A percentile compares a stretch with the other conserved stretches of the same genome.
These are phyloP conservation scores for Ustilago xerochloae DNA, from an alignment of 1,284 basidiomycete species.

Conservation along the genomic window DNA sequence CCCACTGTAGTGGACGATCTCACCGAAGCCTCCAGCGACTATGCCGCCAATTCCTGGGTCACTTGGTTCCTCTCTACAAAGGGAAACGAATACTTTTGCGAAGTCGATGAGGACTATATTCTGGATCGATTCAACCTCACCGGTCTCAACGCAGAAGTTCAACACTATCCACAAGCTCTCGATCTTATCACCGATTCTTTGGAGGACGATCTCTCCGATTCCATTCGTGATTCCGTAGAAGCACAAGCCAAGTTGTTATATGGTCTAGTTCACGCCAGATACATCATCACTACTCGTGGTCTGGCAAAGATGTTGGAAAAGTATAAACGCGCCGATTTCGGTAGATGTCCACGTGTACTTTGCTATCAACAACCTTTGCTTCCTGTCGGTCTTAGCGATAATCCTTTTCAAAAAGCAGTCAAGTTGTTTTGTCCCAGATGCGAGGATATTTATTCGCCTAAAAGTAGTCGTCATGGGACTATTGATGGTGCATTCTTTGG, in stretches of 20 bases:
- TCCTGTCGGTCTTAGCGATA: slow-evolving; percentile 64
- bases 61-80: slow-evolving; percentile 98
- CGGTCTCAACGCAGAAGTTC: slow-evolving; percentile 93
- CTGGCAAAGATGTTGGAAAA: slow-evolving; percentile 68
- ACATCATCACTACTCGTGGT: slow-evolving; percentile 65
- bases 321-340: slow-evolving; percentile 67
- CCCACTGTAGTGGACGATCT: slow-evolving; percentile 78
- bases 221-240: slow-evolving; percentile 62
- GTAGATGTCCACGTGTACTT: slow-evolving; percentile 65
- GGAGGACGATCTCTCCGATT: slow-evolving; percentile 64
- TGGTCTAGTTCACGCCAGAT: slow-evolving; percentile 66
- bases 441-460: slow-evolving; percentile 67
- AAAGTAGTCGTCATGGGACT: slow-evolving; percentile 64
- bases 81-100: slow-evolving; percentile 91
- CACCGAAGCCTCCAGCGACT: slow-evolving; percentile 86
- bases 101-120: slow-evolving; percentile 99
- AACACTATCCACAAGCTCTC: slow-evolving; percentile 91
- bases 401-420: slow-evolving; percentile 66
- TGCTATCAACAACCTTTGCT: slow-evolving; percentile 66
- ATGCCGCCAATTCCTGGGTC: slow-evolving; percentile 85
- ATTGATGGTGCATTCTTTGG: slow-evolving; percentile 69
- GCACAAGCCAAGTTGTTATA: slow-evolving; percentile 66
- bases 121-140: slow-evolving; percentile 98
- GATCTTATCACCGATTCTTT: slow-evolving; percentile 83
- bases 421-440: slow-evolving; percentile 67